Evolutionary conservation across 306 rosid species (phyloP).

Genomic region (Cicer bijugum): DNA sequence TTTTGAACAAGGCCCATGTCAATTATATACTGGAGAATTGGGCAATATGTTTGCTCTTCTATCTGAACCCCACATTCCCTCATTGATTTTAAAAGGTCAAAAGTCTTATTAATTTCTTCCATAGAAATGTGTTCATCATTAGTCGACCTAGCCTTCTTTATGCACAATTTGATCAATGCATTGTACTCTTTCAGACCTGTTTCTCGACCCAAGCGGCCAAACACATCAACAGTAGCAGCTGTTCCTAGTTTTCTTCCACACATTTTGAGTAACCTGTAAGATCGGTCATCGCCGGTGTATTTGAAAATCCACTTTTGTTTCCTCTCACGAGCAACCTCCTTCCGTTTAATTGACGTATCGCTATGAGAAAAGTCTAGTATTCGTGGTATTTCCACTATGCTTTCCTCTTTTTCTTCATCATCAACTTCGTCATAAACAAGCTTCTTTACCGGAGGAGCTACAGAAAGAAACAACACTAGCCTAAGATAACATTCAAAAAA

Average conservation of each 20-base stretch:
- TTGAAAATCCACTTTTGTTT: slow-evolving; percentile 63
- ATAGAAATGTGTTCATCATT: slow-evolving; percentile 52
- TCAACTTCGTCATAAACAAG: slow-evolving; percentile 35
- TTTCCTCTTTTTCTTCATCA: slow-evolving; percentile 30
- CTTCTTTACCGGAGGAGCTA: slow-evolving; percentile 41
- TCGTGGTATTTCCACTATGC: slow-evolving; percentile 50
- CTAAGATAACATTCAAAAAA: slow-evolving; percentile 9
- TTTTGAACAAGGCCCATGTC: slow-evolving; percentile 78
- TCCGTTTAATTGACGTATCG: slow-evolving; percentile 37
- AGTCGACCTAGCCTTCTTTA: slow-evolving; percentile 63
- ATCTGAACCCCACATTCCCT: slow-evolving; percentile 65
- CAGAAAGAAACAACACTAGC: slow-evolving; percentile 34
- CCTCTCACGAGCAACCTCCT: slow-evolving; percentile 61
- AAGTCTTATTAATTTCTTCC: slow-evolving; percentile 63
- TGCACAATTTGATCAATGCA: slow-evolving; percentile 55
- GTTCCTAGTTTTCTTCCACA: slow-evolving; percentile 63
- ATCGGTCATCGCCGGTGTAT: slow-evolving; percentile 37
- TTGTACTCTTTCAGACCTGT: slow-evolving; percentile 66
- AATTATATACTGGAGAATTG: slow-evolving; percentile 60
- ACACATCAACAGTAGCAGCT: slow-evolving; percentile 45
- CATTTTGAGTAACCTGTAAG: slow-evolving; percentile 48
- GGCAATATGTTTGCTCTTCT: slow-evolving; percentile 67
- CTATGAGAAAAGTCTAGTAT: slow-evolving; percentile 24
- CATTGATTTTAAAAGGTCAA: slow-evolving; percentile 58
- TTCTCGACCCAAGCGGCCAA: slow-evolving; percentile 66